phyloP scores from a whole-genome alignment of 192 early-diverging fungal species.

The Glomus cerebriforme region DNA sequence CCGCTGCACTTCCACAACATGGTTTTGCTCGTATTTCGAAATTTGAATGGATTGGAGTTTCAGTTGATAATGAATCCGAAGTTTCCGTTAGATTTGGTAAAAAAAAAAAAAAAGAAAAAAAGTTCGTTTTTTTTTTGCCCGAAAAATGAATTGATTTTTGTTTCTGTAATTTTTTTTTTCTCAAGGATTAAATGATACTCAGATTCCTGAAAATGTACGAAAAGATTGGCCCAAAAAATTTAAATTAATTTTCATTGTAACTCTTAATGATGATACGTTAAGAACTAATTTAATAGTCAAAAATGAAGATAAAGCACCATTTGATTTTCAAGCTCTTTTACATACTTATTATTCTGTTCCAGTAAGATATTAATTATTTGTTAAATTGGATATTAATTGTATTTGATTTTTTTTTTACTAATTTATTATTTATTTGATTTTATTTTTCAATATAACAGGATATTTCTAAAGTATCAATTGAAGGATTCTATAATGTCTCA shows the following conservation, averaged over 20 bases:
- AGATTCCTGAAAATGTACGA: conserved; percentile 56
- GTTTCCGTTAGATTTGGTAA: conserved; percentile 55
- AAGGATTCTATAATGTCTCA: conserved; percentile 60
- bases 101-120: too few species aligned
- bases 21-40: conserved; percentile 63
- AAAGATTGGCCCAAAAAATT: conserved; percentile 75
- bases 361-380: conserved; percentile 35
- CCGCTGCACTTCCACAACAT: conserved; percentile 66
- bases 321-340: conserved; percentile 86
- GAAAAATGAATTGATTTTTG: conserved; percentile 5
- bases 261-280: conserved; percentile 69
- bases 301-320: conserved; percentile 71
- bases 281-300: conserved; percentile 72
- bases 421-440: conserved; percentile 11
- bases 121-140: conserved; percentile 32
- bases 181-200: conserved; percentile 45
- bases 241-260: conserved; percentile 77
- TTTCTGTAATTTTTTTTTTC: background rate
- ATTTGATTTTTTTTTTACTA: too few species aligned
- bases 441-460: conserved; percentile 52
- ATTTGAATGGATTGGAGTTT: conserved; percentile 57
- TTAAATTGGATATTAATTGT: background rate
- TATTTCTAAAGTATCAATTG: conserved; percentile 61
- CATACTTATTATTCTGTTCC: conserved; percentile 87
- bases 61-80: conserved; percentile 50